Evolutionary conservation across 2,329 filamentous ascomycete genomes (phyloP).

Genomic region (Aspergillus latus): DNA sequence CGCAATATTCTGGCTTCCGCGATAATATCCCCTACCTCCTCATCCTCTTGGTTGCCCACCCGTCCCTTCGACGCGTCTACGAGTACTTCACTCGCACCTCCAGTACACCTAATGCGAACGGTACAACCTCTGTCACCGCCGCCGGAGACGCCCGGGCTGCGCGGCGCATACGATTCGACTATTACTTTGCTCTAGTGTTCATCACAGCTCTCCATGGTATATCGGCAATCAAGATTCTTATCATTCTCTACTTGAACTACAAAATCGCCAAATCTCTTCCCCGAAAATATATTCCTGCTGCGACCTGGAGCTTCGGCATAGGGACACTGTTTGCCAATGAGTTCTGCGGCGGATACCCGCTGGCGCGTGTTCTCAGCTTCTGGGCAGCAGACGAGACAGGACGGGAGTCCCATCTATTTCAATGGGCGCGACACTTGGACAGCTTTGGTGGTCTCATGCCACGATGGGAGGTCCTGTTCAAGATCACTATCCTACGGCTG

Average conservation of each 20-base stretch:
- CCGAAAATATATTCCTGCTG: constrained; percentile 66
- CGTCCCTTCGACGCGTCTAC: constrained; percentile 71
- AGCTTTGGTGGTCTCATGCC: constrained; percentile 77
- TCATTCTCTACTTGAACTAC: constrained; percentile 81
- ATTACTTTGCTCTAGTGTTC: constrained; percentile 76
- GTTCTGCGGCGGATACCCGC: constrained; percentile 72
- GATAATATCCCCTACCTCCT: constrained; percentile 80
- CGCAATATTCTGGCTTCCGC: constrained; percentile 83
- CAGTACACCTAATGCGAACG: constrained; percentile 28
- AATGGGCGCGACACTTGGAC: constrained; percentile 73
- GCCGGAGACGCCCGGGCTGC: constrained; percentile 59
- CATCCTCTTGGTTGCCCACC: constrained; percentile 73
- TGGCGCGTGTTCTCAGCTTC: constrained; percentile 62
- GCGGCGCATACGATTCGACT: constrained; percentile 78
- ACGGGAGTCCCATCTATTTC: constrained; percentile 49
- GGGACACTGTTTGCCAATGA: constrained; percentile 87
- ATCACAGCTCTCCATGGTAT: constrained; percentile 78
- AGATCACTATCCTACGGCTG: constrained; percentile 85
- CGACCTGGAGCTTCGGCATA: constrained; percentile 90
- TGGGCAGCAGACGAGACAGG: constrained; percentile 36
- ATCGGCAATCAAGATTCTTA: constrained; percentile 76
- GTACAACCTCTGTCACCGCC: constrained; percentile 21
- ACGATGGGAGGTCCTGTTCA: constrained; percentile 95
- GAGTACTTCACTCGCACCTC: constrained; percentile 54
- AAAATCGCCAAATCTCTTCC: constrained; percentile 72